These are phyloP conservation scores for Ogataea kodamae DNA, from an alignment of 805 yeast genomes.

Conservation along the genomic window DNA sequence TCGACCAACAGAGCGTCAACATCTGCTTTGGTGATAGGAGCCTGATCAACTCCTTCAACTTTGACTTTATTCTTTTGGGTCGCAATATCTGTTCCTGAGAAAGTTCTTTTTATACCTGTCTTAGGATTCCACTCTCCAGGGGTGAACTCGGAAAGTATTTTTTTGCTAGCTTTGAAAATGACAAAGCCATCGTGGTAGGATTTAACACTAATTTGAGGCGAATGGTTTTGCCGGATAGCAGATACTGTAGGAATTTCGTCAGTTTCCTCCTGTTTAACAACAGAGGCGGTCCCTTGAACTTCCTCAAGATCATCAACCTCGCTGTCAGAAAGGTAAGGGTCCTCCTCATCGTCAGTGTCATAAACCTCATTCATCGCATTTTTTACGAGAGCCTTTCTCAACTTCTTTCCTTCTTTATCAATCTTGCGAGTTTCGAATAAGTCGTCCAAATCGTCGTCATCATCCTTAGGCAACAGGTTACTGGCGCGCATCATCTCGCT, in stretches of 20 bases:
- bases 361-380: conserved; percentile 86
- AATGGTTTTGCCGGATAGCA: too few species aligned
- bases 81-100: conserved; percentile 17
- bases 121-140: conserved; percentile 82
- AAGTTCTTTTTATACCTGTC: conserved; percentile 33
- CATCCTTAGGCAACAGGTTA: conserved; percentile 61
- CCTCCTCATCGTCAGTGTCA: conserved; percentile 71
- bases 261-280: conserved; percentile 38
- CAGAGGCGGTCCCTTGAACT: conserved; percentile 31
- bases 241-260: conserved; percentile 18
- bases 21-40: conserved; percentile 65
- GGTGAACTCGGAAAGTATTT: conserved; percentile 63
- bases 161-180: conserved; percentile 60
- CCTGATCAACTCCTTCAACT: conserved; percentile 16
- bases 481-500: conserved; percentile 82
- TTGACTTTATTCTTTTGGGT: conserved; percentile 31
- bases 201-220: conserved; percentile 38
- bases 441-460: conserved; percentile 67
- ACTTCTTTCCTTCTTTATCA: conserved; percentile 86
- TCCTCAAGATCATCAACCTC: conserved; percentile 55
- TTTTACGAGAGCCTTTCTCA: conserved; percentile 77
- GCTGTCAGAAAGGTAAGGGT: conserved; percentile 77
- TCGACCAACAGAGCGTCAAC: conserved; percentile 59
- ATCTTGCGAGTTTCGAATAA: conserved; percentile 65
- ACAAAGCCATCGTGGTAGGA: conserved; percentile 49